A percentile compares a stretch with the other conserved stretches of the same genome.
Conservation (phyloP, 306 rosid genomes). For the Castanopsis chinensis region DNA sequence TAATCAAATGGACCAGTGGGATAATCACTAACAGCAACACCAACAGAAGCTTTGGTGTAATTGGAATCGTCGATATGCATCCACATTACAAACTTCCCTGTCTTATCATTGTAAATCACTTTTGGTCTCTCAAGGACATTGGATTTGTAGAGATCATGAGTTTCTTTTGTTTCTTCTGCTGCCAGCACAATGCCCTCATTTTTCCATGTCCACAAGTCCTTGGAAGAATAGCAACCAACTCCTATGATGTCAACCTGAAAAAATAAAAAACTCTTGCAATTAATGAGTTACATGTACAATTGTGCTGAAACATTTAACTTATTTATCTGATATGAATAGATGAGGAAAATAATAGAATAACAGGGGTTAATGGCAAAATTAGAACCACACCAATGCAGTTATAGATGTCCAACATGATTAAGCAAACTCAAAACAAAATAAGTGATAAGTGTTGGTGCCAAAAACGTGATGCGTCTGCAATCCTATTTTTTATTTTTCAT, state of each 20-base stretch:
- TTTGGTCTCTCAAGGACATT: conserved; percentile 97
- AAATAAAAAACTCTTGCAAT: background rate
- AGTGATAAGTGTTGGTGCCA: background rate
- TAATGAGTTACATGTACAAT: background rate
- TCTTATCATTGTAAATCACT: conserved; percentile 81
- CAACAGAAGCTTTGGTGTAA: conserved; percentile 92
- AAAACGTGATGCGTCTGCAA: background rate
- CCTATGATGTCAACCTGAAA: conserved; percentile 92
- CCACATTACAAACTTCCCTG: conserved; percentile 94
- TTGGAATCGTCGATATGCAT: conserved; percentile 93
- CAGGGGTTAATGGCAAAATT: background rate
- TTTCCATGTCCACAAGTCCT: conserved; percentile 95
- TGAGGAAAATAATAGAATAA: conserved; percentile 16
- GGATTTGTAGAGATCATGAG: conserved; percentile 84
- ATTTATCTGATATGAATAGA: background rate
- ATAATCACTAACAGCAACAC: conserved; percentile 73
- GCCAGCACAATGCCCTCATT: conserved; percentile 88
- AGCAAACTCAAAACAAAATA: background rate
- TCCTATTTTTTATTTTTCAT: background rate
- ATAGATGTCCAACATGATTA: background rate
- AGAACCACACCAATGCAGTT: background rate
- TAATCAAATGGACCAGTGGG: conserved; percentile 88
- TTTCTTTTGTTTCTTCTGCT: conserved; percentile 78
- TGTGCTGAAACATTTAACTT: background rate
- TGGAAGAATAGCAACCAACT: conserved; percentile 97